phyloP scores from a whole-genome alignment of 2,329 filamentous ascomycete genomes.

The Ophiostoma sp. region DNA sequence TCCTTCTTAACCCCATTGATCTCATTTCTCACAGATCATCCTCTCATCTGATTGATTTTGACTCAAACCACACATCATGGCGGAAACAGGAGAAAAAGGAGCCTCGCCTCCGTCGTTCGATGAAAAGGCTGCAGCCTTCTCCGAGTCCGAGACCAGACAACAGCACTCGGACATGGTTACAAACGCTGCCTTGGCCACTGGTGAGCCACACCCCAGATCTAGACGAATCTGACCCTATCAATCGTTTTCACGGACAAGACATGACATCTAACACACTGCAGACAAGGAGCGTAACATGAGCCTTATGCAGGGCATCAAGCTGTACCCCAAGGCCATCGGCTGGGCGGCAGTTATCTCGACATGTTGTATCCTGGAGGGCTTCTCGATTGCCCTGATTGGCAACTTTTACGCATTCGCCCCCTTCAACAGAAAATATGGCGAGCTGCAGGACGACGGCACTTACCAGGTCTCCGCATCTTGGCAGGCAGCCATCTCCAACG shows the following conservation, averaged over 20 bases:
- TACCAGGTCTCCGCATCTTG: conserved; percentile 18
- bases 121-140: not conserved
- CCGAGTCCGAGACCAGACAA: not conserved
- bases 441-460: conserved; percentile 18
- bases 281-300: conserved; percentile 20
- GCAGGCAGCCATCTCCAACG: conserved; percentile 32
- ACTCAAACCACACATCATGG: not conserved
- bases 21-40: not conserved
- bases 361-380: conserved; percentile 26
- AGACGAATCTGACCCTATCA: not conserved
- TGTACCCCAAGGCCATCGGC: conserved; percentile 22
- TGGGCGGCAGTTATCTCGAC: conserved; percentile 22
- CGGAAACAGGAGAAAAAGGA: not conserved
- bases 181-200: not conserved
- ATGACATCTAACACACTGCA: conserved; percentile 15
- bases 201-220: not conserved
- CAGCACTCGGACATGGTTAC: not conserved
- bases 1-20: not conserved
- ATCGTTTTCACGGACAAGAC: not conserved
- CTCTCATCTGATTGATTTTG: not conserved
- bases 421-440: conserved; percentile 32
- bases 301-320: conserved; percentile 17
- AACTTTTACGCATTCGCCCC: conserved; percentile 35
- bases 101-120: not conserved
- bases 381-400: conserved; percentile 34